Base-by-base conservation (phyloP, 306 rosid species). In the Astragalus glycyphyllos region DNA sequence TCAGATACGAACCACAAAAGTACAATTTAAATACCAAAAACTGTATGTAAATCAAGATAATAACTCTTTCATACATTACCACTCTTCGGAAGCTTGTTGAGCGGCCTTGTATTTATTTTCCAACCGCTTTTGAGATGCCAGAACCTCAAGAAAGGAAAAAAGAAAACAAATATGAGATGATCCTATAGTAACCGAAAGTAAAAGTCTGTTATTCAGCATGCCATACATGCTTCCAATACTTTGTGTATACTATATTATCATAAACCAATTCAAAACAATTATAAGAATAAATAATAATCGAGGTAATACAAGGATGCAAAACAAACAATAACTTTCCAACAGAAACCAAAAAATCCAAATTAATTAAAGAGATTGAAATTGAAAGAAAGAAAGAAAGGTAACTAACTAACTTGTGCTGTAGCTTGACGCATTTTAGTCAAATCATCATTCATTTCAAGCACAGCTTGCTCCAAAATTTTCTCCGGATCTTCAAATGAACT, bases 371-470 rank as follows among this genome's bases (percentile, higher is more conserved):
- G 8, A 50, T 14, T 15, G 31, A 26, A 26, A 26, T 26, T 2
- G 31, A 26, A 26, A 20, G 23, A 3, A 41, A 35, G 38, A 8
- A 51, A 26, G 45, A 53, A 56, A n/a, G 1, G 69, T 55, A 74
- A 74, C 81, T 76, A 81, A 93, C 82, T 76, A 81, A 93, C 98
- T 75, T 93, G 98, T 59, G 98, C 96, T 12, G 98, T 93, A 45
- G 98, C 98, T 80, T 93, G 98, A 15, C 97, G 97, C 98, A 93
- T 93, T 85, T 90, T 93, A 29, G 89, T 90, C 81, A 93, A 83
- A 80, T 93, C 98, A 4, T 93, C 97, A 20, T 87, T 93, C 98
- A 93, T 93, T 84, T 93, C 98, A 69, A 90, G 84, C 73, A 93
- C 97, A 14, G 98, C 64, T 82, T 93, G 98, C 79, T 93, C 98